Percentiles rank a stretch among this genome's conserved stretches.
phyloP scores from a whole-genome alignment of 257 asterid species.

The Solanum chiquidenum region DNA sequence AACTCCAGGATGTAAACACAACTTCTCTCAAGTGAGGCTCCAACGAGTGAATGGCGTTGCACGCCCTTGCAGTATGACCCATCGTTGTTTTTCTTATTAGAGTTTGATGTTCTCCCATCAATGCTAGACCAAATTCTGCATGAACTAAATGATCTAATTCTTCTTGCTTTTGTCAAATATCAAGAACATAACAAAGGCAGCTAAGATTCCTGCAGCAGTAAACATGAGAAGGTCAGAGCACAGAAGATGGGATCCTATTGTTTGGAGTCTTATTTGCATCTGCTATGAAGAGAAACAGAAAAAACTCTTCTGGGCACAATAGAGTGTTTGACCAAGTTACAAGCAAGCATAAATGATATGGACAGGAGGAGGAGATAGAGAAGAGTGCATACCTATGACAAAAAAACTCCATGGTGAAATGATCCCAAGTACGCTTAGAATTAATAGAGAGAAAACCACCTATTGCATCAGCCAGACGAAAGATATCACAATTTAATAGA shows the following conservation, averaged over 20 bases:
- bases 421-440: constrained; percentile 68
- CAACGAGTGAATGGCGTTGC: background rate
- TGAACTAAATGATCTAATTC: constrained; percentile 38
- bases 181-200: constrained; percentile 35
- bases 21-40: background rate
- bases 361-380: background rate
- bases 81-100: constrained; percentile 34
- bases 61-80: background rate
- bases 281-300: background rate
- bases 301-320: background rate
- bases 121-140: constrained; percentile 28
- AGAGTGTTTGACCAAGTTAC: background rate
- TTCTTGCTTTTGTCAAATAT: constrained; percentile 59
- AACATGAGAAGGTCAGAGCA: background rate
- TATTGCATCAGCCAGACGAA: constrained; percentile 18
- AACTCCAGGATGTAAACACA: background rate
- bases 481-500: background rate
- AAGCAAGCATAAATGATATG: background rate
- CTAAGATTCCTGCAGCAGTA: constrained; percentile 42
- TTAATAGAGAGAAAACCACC: constrained; percentile 49
- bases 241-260: background rate
- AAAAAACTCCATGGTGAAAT: constrained; percentile 41
- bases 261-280: background rate
- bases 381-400: constrained; percentile 32
- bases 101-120: constrained; percentile 16